Evolutionary conservation across 179 eudicot genomes (phyloP).

Genomic region (Corrigiola litoralis): DNA sequence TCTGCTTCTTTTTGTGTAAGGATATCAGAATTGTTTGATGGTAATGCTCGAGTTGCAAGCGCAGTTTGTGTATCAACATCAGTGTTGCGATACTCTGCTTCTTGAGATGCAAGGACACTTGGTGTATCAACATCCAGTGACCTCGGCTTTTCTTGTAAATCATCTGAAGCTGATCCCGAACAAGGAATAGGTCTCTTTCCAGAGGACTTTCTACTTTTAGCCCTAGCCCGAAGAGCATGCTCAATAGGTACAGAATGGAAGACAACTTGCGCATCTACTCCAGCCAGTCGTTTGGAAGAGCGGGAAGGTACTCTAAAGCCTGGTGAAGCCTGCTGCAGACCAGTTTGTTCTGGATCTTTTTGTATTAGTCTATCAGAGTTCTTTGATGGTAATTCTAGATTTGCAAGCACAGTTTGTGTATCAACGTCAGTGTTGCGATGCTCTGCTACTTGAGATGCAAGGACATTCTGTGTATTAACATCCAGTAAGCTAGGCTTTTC

Average conservation of each 20-base stretch:
- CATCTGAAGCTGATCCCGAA: neutral
- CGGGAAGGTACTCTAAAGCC: constrained; percentile 35
- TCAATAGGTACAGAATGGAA: constrained; percentile 29
- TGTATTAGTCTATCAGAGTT: neutral
- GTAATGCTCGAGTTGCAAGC: constrained; percentile 7
- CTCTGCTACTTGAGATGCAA: constrained; percentile 7
- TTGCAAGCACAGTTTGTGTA: constrained; percentile 11
- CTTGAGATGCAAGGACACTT: constrained; percentile 2
- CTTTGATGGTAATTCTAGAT: constrained; percentile 1
- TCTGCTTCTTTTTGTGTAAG: too few species aligned
- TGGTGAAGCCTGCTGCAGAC: too few species aligned
- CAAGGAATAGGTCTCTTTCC: neutral
- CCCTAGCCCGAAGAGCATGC: constrained; percentile 11
- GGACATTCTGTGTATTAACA: neutral
- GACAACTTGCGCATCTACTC: constrained; percentile 32
- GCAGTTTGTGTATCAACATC: neutral
- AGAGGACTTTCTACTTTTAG: neutral
- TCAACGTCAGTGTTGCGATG: neutral
- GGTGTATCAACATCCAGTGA: neutral
- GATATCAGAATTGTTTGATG: too few species aligned
- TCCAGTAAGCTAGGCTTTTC: neutral
- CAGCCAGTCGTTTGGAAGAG: constrained; percentile 59
- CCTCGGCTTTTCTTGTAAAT: neutral
- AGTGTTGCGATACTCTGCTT: constrained; percentile 1
- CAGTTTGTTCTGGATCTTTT: too few species aligned